Percentiles rank a stretch among this genome's conserved stretches.
Conservation (phyloP, 371 early-diverging fungal species). For the Lichtheimia corymbifera region DNA sequence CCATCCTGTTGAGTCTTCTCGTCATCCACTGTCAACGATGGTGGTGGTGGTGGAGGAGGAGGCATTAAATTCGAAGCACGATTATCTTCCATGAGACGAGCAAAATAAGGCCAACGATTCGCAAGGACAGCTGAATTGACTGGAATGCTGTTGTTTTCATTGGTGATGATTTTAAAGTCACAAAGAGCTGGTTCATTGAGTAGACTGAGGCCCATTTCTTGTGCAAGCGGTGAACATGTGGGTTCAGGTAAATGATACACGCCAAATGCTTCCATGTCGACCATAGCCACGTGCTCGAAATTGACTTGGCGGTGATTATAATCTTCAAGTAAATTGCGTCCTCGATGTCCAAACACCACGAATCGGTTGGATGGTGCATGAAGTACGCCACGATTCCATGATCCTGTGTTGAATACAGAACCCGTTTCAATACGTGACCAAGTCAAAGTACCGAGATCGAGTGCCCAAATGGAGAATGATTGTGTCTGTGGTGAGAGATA, state of each 20-base stretch:
- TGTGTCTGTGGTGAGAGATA: conserved; percentile 66
- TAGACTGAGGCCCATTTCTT: conserved; percentile 63
- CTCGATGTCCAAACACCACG: conserved; percentile 74
- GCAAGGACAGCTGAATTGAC: conserved; percentile 70
- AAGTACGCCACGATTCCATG: conserved; percentile 77
- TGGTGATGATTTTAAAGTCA: conserved; percentile 59
- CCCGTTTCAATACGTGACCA: conserved; percentile 76
- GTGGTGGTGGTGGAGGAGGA: background rate
- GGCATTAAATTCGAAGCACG: conserved; percentile 43
- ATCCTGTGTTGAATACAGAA: conserved; percentile 61
- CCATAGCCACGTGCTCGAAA: conserved; percentile 65
- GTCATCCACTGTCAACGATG: background rate
- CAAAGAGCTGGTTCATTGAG: conserved; percentile 61
- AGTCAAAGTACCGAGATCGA: conserved; percentile 56
- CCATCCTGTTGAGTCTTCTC: conserved; percentile 1
- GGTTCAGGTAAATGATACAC: conserved; percentile 49
- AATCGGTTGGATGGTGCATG: conserved; percentile 64
- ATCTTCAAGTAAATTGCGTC: conserved; percentile 69
- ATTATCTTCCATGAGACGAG: conserved; percentile 48
- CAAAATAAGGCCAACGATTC: conserved; percentile 70
- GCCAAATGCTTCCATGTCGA: conserved; percentile 73
- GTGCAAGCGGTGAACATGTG: conserved; percentile 46
- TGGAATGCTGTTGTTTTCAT: conserved; percentile 57
- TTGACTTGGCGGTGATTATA: conserved; percentile 76
- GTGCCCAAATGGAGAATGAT: conserved; percentile 71